phyloP scores from a whole-genome alignment of 2,329 filamentous ascomycete species.

The Aspergillus carbonarius region DNA sequence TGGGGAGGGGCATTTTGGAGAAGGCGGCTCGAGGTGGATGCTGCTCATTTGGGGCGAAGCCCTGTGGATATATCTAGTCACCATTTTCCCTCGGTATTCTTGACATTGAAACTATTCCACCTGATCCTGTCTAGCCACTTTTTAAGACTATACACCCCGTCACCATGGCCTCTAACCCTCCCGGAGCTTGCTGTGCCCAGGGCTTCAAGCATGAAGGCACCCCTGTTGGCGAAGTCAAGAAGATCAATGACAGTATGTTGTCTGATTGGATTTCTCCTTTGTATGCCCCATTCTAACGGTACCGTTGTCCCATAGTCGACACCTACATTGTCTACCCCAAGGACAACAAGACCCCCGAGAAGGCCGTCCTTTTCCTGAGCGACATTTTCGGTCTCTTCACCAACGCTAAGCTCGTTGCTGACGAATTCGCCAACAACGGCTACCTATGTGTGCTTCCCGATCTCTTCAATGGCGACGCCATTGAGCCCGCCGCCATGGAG shows the following conservation, averaged over 20 bases:
- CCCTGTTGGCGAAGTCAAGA: slow-evolving; percentile 48
- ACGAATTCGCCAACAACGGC: slow-evolving; percentile 71
- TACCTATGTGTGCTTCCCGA: slow-evolving; percentile 70
- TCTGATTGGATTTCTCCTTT: neutral
- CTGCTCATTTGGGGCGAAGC: neutral
- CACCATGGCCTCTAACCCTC: slow-evolving; percentile 54
- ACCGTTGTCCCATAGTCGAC: slow-evolving; percentile 42
- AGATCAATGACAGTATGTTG: slow-evolving; percentile 46
- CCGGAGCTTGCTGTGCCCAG: slow-evolving; percentile 47
- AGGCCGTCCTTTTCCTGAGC: slow-evolving; percentile 57
- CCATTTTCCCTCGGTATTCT: neutral
- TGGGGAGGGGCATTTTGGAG: neutral
- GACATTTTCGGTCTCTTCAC: slow-evolving; percentile 61
- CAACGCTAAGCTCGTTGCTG: slow-evolving; percentile 67
- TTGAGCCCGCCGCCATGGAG: slow-evolving; percentile 53
- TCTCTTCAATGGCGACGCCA: slow-evolving; percentile 65
- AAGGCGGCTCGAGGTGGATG: neutral
- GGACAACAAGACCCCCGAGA: slow-evolving; percentile 50
- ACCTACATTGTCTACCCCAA: slow-evolving; percentile 58
- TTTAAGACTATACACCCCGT: neutral
- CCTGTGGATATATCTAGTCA: neutral
- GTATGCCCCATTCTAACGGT: neutral
- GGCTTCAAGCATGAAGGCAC: slow-evolving; percentile 55
- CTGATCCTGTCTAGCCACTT: neutral
- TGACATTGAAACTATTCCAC: neutral